A percentile compares a stretch with the other conserved stretches of the same genome.
phyloP scores from a whole-genome alignment of 129 eudicot species.

The Kitagawia praeruptora region DNA sequence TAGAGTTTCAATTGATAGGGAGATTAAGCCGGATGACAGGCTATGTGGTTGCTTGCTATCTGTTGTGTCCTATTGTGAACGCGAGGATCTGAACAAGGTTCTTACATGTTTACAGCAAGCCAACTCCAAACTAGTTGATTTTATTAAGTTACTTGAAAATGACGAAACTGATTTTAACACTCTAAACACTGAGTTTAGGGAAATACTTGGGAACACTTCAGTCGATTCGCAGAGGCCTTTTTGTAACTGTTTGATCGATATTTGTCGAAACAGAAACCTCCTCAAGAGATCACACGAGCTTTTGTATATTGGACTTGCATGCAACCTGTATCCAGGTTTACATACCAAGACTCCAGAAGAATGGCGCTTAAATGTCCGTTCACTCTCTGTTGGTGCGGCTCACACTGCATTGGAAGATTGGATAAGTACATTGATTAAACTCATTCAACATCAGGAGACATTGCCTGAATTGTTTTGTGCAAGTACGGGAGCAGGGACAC shows the following conservation, averaged over 20 bases:
- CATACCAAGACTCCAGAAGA: conserved; percentile 48
- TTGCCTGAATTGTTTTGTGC: conserved; percentile 43
- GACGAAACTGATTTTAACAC: conserved; percentile 15
- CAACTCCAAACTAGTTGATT: conserved; percentile 34
- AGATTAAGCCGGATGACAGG: conserved; percentile 50
- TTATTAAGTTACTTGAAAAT: conserved; percentile 24
- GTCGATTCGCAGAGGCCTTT: conserved; percentile 43
- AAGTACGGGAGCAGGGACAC: conserved; percentile 49
- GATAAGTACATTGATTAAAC: conserved; percentile 36
- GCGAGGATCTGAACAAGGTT: conserved; percentile 37
- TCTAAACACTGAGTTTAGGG: conserved; percentile 36
- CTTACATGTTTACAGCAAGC: conserved; percentile 33
- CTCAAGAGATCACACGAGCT: conserved; percentile 54
- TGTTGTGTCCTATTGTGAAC: conserved; percentile 36
- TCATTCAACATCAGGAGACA: conserved; percentile 27
- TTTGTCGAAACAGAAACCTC: conserved; percentile 36
- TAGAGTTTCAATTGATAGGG: conserved; percentile 22
- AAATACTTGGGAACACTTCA: conserved; percentile 21
- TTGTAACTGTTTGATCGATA: conserved; percentile 55
- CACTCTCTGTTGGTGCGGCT: conserved; percentile 58
- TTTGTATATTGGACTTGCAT: conserved; percentile 31
- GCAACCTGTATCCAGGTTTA: conserved; percentile 44
- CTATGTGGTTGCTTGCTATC: conserved; percentile 50
- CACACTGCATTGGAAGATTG: conserved; percentile 60
- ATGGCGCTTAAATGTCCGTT: conserved; percentile 53